Evolutionary conservation across 176 grass and related monocot genomes (phyloP).

Genomic region (Canna indica): DNA sequence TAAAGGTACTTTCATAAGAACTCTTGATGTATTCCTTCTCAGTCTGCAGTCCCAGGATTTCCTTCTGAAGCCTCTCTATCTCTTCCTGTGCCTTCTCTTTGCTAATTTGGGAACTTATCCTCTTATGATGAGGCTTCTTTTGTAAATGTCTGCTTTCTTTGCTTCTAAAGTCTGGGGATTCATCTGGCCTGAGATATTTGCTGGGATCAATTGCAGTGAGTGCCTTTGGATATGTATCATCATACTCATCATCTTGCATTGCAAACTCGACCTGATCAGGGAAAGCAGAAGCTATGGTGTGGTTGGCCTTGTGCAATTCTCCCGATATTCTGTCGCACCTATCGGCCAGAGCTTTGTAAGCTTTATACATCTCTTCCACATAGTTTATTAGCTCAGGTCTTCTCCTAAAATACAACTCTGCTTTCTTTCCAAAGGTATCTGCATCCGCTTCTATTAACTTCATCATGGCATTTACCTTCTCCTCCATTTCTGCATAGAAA

Average conservation of each 20-base stretch:
- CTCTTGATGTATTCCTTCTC: slow-evolving; percentile 10
- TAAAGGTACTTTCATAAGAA: neutral
- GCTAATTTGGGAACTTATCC: slow-evolving; percentile 6
- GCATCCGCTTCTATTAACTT: slow-evolving; percentile 67
- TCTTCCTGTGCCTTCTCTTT: slow-evolving; percentile 15
- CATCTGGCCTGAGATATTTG: neutral
- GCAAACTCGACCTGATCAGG: slow-evolving; percentile 6
- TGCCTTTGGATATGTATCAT: slow-evolving; percentile 1
- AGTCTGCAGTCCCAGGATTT: slow-evolving; percentile 8
- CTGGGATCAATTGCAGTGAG: neutral
- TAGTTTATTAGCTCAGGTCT: slow-evolving; percentile 44
- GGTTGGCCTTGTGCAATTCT: slow-evolving; percentile 23
- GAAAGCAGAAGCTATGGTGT: slow-evolving; percentile 3
- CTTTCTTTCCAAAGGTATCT: slow-evolving; percentile 55
- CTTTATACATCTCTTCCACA: slow-evolving; percentile 61
- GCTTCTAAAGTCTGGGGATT: neutral
- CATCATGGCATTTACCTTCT: slow-evolving; percentile 54
- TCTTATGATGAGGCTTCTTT: neutral
- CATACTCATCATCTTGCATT: neutral
- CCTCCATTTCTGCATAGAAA: slow-evolving; percentile 51
- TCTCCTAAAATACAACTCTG: slow-evolving; percentile 63
- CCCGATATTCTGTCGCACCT: slow-evolving; percentile 39
- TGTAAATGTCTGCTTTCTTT: neutral
- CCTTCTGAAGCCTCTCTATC: slow-evolving; percentile 13
- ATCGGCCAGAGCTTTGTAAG: slow-evolving; percentile 50